Evolutionary conservation across 495 filamentous ascomycete genomes (phyloP).

Genomic region (Choiromyces venosus): DNA sequence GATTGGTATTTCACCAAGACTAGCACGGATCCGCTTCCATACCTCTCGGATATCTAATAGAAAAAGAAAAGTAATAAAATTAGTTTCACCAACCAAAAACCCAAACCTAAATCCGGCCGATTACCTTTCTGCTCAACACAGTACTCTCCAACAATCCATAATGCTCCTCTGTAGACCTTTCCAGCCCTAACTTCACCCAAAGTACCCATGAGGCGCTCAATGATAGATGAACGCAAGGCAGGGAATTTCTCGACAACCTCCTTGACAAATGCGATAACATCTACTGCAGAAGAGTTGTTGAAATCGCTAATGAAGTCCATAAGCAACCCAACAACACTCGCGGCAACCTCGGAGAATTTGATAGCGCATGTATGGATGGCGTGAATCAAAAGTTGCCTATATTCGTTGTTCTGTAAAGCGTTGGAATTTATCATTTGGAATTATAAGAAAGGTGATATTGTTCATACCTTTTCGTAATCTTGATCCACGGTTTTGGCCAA

Average conservation of each 20-base stretch:
- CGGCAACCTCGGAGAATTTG: slow-evolving; percentile 96
- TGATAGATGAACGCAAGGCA: slow-evolving; percentile 74
- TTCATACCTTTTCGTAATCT: slow-evolving; percentile 82
- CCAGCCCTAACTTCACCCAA: slow-evolving; percentile 90
- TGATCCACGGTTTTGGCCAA: slow-evolving; percentile 96
- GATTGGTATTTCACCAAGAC: slow-evolving; percentile 95
- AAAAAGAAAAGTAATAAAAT: not conserved
- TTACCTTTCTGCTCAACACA: slow-evolving; percentile 68
- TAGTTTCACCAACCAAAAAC: not conserved
- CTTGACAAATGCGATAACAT: slow-evolving; percentile 97
- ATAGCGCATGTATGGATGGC: slow-evolving; percentile 97
- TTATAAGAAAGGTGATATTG: not conserved
- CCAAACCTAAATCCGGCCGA: not conserved
- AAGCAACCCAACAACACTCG: slow-evolving; percentile 91
- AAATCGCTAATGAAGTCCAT: slow-evolving; percentile 99
- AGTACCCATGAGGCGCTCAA: slow-evolving; percentile 82
- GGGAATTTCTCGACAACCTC: slow-evolving; percentile 99
- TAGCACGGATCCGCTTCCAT: slow-evolving; percentile 92
- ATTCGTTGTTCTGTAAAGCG: slow-evolving; percentile 71
- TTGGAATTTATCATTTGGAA: slow-evolving; percentile 32
- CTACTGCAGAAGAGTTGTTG: slow-evolving; percentile 91
- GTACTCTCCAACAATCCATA: slow-evolving; percentile 99
- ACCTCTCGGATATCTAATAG: slow-evolving; percentile 77
- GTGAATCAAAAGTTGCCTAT: slow-evolving; percentile 90
- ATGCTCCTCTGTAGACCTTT: slow-evolving; percentile 91